Percentiles rank a stretch among this genome's conserved stretches.
Conservation (phyloP, 768 basidiomycete genomes). For the Thelephora aurantiotincta region DNA sequence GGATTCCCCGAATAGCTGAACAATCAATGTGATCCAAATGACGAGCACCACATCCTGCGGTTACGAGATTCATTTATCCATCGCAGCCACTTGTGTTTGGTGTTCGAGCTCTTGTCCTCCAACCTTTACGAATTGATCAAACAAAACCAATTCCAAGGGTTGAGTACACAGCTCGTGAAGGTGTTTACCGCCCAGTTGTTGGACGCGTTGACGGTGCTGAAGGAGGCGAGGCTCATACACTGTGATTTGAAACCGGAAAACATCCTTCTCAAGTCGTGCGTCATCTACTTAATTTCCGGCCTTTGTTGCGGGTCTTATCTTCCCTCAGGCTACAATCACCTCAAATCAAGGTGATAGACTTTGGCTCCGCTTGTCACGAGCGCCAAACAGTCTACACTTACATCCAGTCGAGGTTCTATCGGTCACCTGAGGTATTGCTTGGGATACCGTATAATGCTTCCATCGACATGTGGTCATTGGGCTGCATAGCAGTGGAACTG, state of each 20-base stretch:
- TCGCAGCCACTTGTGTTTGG: conserved; percentile 90
- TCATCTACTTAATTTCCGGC: conserved; percentile 11
- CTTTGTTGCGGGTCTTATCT: conserved; percentile 2
- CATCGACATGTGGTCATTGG: conserved; percentile 99
- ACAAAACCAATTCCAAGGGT: conserved; percentile 97
- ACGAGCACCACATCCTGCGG: conserved; percentile 94
- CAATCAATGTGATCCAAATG: conserved; percentile 82
- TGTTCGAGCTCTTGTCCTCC: conserved; percentile 92
- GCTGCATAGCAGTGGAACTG: conserved; percentile 96
- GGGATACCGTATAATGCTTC: conserved; percentile 88
- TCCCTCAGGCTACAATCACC: conserved; percentile 76
- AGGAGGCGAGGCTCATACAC: conserved; percentile 92
- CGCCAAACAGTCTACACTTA: conserved; percentile 99
- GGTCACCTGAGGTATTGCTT: conserved; percentile 92
- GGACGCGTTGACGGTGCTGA: conserved; percentile 83
- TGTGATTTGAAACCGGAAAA: conserved; percentile 99
- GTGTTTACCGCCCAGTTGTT: conserved; percentile 95
- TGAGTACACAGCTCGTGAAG: conserved; percentile 94
- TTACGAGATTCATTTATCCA: conserved; percentile 95
- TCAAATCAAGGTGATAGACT: conserved; percentile 98
- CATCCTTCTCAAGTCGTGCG: conserved; percentile 88
- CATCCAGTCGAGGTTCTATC: conserved; percentile 97
- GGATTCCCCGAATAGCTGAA: conserved; percentile 49
- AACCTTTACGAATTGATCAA: conserved; percentile 99
- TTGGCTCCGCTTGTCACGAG: conserved; percentile 97